Base-by-base conservation (phyloP, 2,329 filamentous ascomycete species). In the Fusarium pseudograminearum region DNA sequence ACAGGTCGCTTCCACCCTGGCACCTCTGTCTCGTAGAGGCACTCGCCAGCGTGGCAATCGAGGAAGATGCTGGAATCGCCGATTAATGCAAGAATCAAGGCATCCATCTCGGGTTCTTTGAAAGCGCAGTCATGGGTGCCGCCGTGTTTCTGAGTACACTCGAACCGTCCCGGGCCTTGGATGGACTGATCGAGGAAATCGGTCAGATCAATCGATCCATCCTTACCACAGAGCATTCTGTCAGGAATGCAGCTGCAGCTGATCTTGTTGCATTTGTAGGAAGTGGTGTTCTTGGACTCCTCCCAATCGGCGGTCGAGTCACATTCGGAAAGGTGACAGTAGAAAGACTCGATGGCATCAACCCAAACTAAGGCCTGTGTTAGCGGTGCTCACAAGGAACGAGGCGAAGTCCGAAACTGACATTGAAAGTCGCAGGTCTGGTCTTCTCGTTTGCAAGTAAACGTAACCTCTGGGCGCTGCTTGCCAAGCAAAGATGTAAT, bases 401-500 rank as follows among this genome's bases (percentile, higher is more conserved):
- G 31, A 6, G n/a, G 18, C 12, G 36, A 9, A 31, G 14, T 11
- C n/a, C 24, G 24, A 5, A 22, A 20, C 90, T 73, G 83, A 94
- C 92, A 99, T 80, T 99, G 96, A 73, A 99, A 99, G 78, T 97
- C 96, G 77, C 96, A 99, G 22, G 91, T 89, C 22, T 87, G 84
- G 7, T 89, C 85, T 53, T 92, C 89, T 36, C 87, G 89, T 76
- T 94, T 89, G 80, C 96, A 99, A 31, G 91, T 93, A 77, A 99
- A 99, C 1, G 96, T 99, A 26, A 97, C 96, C 79, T 99, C 92
- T 0, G 96, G 94, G 61, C 93, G 91, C 80, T 94, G 89, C 45
- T 91, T 90, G 74, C 94, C 92, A 50, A 99, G 86, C 76, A 95
- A 90, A 67, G 94, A 90, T 57, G 95, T 85, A 76, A 99, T 99